Conservation (phyloP, 148 eudicot genomes). For the Nepenthes mirabilis region DNA sequence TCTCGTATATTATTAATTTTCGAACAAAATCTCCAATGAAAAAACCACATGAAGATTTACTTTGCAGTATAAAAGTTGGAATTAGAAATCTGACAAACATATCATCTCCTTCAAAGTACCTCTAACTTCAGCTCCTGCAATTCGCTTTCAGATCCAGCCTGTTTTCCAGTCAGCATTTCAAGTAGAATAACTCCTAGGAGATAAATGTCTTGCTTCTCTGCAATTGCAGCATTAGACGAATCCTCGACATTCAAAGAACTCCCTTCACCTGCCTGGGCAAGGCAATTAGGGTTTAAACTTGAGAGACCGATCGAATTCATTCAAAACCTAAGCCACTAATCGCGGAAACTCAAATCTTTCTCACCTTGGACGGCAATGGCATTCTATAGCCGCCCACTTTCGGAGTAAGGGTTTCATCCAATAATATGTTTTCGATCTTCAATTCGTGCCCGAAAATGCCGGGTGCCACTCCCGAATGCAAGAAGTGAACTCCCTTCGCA, state of each 20-base stretch:
- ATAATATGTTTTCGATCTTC: constrained; percentile 52
- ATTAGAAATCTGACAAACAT: background rate
- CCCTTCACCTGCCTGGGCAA: constrained; percentile 19
- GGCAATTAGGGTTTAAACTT: background rate
- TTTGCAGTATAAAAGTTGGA: too few relatives aligned
- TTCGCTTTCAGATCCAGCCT: constrained; percentile 42
- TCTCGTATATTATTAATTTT: background rate
- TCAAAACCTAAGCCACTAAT: background rate
- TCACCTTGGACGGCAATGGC: constrained; percentile 62
- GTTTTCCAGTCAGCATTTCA: constrained; percentile 69
- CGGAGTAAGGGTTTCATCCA: constrained; percentile 74
- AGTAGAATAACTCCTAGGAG: constrained; percentile 62
- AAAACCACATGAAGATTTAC: too few relatives aligned
- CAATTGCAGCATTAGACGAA: constrained; percentile 15
- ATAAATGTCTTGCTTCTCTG: constrained; percentile 70
- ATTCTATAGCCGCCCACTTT: constrained; percentile 70
- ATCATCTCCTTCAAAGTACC: constrained; percentile 23
- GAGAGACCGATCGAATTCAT: background rate
- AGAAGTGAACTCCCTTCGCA: constrained; percentile 71
- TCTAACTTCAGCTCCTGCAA: constrained; percentile 38
- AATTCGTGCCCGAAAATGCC: constrained; percentile 61
- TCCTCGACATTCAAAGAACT: constrained; percentile 27
- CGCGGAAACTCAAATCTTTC: background rate
- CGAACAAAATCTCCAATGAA: too few relatives aligned
- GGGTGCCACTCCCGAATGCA: constrained; percentile 58